Evolutionary conservation across 1,284 basidiomycete genomes (phyloP).

Genomic region (Ganoderma lingzhi): DNA sequence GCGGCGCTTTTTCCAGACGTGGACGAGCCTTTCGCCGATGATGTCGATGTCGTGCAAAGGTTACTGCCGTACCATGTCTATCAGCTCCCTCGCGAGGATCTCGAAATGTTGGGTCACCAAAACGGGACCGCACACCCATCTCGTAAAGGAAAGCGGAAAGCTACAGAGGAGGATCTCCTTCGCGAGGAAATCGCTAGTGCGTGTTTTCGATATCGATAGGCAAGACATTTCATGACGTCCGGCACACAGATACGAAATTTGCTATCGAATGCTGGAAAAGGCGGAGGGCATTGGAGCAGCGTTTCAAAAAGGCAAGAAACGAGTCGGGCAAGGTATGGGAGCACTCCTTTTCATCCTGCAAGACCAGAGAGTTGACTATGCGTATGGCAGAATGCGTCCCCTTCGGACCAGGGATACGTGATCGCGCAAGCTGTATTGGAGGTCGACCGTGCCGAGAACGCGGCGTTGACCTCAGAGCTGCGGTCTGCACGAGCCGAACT

Average conservation of each 20-base stretch:
- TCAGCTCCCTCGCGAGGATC: slow-evolving; percentile 73
- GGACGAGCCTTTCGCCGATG: slow-evolving; percentile 70
- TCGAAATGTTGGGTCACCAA: slow-evolving; percentile 40
- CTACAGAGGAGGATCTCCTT: slow-evolving; percentile 50
- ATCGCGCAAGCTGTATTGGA: slow-evolving; percentile 71
- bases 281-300: slow-evolving; percentile 58
- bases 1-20: slow-evolving; percentile 67
- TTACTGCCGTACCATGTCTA: slow-evolving; percentile 82
- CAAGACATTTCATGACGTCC: slow-evolving; percentile 1
- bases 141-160: slow-evolving; percentile 64
- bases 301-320: slow-evolving; percentile 61
- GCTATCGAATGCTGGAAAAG: slow-evolving; percentile 72
- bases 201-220: slow-evolving; percentile 23
- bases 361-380: slow-evolving; percentile 16
- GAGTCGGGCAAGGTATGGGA: slow-evolving; percentile 63
- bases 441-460: slow-evolving; percentile 66
- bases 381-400: slow-evolving; percentile 57
- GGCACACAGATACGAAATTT: slow-evolving; percentile 63
- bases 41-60: slow-evolving; percentile 66
- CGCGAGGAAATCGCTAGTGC: slow-evolving; percentile 65
- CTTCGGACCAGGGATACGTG: slow-evolving; percentile 66
- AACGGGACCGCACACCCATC: slow-evolving; percentile 34
- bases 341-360: slow-evolving; percentile 17
- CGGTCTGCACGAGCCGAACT: slow-evolving; percentile 67
- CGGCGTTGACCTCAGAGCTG: slow-evolving; percentile 62